Base-by-base conservation (phyloP, 2,329 filamentous ascomycete species). In the Fusarium nurragi region DNA sequence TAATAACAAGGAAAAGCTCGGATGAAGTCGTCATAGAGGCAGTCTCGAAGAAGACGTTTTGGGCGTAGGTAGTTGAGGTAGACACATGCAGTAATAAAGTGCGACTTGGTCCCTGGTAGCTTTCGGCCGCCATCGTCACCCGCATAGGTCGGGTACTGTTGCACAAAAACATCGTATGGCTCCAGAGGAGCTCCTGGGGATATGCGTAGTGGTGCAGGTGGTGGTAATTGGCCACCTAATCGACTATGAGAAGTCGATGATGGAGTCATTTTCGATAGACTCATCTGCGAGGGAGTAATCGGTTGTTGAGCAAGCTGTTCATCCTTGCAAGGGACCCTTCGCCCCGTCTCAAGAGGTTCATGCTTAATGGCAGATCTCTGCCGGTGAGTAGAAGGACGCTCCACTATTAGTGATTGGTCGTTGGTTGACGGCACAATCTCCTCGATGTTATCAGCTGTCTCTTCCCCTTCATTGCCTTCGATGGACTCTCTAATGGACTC, bases 11-110 rank as follows among this genome's bases (percentile, higher is more conserved):
- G 74, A 47, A 81, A 85, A 3, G 73, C 70, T 9, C 79, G 74
- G 26, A 87, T 79, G 49, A 86, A 84, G 52, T 86, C 84, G 64
- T 87, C 85, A 57, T 80, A 86, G 0, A 84, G 68, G 50, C 75
- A 83, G 22, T 78, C 76, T 13, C 77, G 75, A 18, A 85, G 67
- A 6, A 65, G 48, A 10, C 73, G 72, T 13, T 72, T 64, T 22
- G 72, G 66, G 38, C 74, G 72, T 2, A 83, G 72, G 48, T 75
- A 76, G 18, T 79, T 72, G 9, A 86, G 67, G 61, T 76, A 81
- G 0, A 81, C 69, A 47, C 83, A 80, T 0, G 80, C 81, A 21
- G 74, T 75, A 22, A 84, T 68, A 50, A 86, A 86, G 11, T 77
- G 70, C 5, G 64, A 67, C 5, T 77, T 68, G 23, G 68, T 78